These are phyloP conservation scores for Conticribra guillardii DNA, from an alignment of 108 stramenopile genomes.

Conservation along the genomic window DNA sequence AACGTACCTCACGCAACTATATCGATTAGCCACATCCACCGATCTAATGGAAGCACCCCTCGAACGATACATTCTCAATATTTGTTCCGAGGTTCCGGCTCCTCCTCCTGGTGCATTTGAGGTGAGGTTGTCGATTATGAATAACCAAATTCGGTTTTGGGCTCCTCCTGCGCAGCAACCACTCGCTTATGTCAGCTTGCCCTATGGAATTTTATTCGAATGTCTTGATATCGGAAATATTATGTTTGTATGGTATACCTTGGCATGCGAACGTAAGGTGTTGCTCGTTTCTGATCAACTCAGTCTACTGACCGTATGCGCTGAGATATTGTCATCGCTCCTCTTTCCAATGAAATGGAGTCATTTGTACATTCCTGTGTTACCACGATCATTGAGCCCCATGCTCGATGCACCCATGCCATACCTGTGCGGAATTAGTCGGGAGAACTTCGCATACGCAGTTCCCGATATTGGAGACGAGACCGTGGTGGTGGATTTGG, in stretches of 20 bases:
- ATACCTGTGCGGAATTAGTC: constrained; percentile 84
- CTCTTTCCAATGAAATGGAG: constrained; percentile 97
- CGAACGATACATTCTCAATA: constrained; percentile 95
- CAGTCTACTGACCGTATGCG: constrained; percentile 85
- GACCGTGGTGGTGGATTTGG: constrained; percentile 90
- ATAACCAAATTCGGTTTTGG: constrained; percentile 86
- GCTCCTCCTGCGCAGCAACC: constrained; percentile 94
- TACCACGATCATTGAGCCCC: constrained; percentile 79
- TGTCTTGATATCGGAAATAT: constrained; percentile 88
- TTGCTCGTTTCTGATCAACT: constrained; percentile 85
- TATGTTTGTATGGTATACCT: constrained; percentile 73
- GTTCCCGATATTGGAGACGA: constrained; percentile 76
- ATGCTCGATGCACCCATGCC: constrained; percentile 93
- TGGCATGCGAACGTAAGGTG: constrained; percentile 90
- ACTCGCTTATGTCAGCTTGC: constrained; percentile 93
- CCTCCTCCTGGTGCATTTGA: constrained; percentile 95
- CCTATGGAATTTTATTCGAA: constrained; percentile 89
- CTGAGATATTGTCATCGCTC: constrained; percentile 91
- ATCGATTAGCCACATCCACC: constrained; percentile 89
- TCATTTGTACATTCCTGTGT: constrained; percentile 87
- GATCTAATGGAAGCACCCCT: constrained; percentile 90
- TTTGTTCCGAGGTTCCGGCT: constrained; percentile 94
- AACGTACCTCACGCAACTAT: constrained; percentile 91
- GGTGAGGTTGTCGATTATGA: constrained; percentile 79
- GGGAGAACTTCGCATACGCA: constrained; percentile 76